Conservation (phyloP, 2,329 filamentous ascomycete species). For the Zasmidium cellare region DNA sequence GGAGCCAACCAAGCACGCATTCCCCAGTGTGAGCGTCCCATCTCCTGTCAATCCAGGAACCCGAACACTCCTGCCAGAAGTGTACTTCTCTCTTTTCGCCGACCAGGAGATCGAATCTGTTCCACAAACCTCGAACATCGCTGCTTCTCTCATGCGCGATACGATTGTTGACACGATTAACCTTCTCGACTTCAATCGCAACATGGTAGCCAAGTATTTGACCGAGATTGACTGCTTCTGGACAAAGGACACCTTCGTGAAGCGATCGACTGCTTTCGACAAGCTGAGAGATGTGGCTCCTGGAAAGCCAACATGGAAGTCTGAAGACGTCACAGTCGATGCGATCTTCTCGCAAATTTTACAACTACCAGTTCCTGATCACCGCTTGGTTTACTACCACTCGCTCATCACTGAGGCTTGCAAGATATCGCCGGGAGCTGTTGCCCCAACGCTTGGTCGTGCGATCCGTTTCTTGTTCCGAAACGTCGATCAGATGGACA, state of each 20-base stretch:
- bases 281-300: slow-evolving; percentile 69
- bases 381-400: slow-evolving; percentile 96
- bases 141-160: slow-evolving; percentile 81
- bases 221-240: slow-evolving; percentile 97
- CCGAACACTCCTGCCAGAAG: slow-evolving; percentile 81
- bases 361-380: slow-evolving; percentile 80
- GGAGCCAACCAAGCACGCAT: slow-evolving; percentile 62
- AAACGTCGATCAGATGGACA: slow-evolving; percentile 76
- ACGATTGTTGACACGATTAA: slow-evolving; percentile 90
- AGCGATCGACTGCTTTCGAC: slow-evolving; percentile 90
- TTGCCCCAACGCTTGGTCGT: slow-evolving; percentile 88
- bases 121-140: slow-evolving; percentile 71
- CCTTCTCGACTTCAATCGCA: slow-evolving; percentile 87
- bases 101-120: slow-evolving; percentile 84
- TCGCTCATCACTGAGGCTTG: slow-evolving; percentile 91
- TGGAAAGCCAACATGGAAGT: slow-evolving; percentile 84
- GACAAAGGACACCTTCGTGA: slow-evolving; percentile 83
- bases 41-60: slow-evolving; percentile 72
- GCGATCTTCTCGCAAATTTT: slow-evolving; percentile 95
- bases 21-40: slow-evolving; percentile 76
- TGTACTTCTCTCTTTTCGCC: slow-evolving; percentile 89
- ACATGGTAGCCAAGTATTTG: slow-evolving; percentile 79
- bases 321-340: slow-evolving; percentile 95
- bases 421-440: slow-evolving; percentile 93
- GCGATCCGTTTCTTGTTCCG: slow-evolving; percentile 91